phyloP scores from a whole-genome alignment of 108 stramenopile species.

The Craspedostauros australis region DNA sequence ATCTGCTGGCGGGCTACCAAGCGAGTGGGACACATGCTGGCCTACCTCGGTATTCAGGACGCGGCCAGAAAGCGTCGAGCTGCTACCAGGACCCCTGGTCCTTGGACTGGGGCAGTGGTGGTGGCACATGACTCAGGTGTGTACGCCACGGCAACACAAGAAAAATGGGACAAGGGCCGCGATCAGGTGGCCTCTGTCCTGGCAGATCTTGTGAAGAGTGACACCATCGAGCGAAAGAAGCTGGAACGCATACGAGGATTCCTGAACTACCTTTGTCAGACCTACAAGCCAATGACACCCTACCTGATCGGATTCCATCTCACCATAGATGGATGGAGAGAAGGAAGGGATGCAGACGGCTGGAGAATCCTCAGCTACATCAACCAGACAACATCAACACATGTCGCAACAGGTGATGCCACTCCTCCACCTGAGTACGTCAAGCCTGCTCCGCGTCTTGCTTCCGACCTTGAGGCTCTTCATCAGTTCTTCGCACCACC shows the following conservation, averaged over 20 bases:
- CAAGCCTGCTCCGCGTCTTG: conserved; percentile 16
- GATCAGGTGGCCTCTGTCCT: too few relatives aligned
- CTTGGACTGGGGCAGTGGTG: conserved; percentile 45
- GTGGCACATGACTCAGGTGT: conserved; percentile 8
- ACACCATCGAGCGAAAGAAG: conserved; percentile 1
- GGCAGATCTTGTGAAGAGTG: too few relatives aligned
- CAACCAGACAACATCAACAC: neutral
- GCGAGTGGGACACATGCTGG: neutral
- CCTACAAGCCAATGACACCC: conserved; percentile 26
- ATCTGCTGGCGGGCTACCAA: conserved; percentile 1
- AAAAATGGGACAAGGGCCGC: conserved; percentile 21
- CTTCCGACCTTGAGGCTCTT: conserved; percentile 21
- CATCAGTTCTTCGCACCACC: neutral
- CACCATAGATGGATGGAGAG: conserved; percentile 27
- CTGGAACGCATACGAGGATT: conserved; percentile 26
- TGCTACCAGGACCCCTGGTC: conserved; percentile 17
- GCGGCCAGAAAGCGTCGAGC: conserved; percentile 27
- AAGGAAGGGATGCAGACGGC: conserved; percentile 27
- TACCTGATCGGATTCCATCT: conserved; percentile 47
- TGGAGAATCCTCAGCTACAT: conserved; percentile 24
- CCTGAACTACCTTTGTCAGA: conserved; percentile 28
- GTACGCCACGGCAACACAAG: conserved; percentile 3
- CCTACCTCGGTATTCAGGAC: conserved; percentile 45
- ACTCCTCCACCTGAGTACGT: conserved; percentile 16
- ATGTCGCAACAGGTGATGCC: neutral